Conservation (phyloP, 176 grass and related monocot genomes). For the Aegilops tauschii region DNA sequence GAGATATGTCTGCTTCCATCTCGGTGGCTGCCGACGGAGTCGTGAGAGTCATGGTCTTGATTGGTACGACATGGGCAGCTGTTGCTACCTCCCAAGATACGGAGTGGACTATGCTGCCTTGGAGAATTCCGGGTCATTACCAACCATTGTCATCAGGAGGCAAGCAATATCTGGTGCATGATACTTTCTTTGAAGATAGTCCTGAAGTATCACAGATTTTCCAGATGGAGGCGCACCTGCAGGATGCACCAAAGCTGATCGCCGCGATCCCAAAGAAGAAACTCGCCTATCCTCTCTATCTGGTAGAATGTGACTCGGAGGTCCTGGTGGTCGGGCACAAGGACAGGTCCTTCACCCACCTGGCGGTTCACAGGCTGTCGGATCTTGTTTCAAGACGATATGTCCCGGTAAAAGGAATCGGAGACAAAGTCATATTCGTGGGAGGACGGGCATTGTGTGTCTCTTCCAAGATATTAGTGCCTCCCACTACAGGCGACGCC, state of each 20-base stretch:
- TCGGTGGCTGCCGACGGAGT: not conserved
- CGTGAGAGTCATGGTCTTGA: not conserved
- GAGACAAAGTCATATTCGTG: not conserved
- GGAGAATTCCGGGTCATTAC: not conserved
- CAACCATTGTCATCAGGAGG: not conserved
- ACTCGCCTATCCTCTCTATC: not conserved
- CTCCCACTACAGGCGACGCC: conserved; percentile 1
- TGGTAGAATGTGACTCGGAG: conserved; percentile 5
- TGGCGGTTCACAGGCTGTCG: not conserved
- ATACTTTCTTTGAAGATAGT: too few species aligned
- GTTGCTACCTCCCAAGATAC: not conserved
- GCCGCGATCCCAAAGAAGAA: not conserved
- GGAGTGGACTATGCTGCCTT: not conserved
- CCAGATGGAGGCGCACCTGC: not conserved
- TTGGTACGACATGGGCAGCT: not conserved
- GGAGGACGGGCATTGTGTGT: not conserved
- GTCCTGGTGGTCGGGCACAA: conserved; percentile 1
- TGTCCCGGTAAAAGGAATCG: not conserved
- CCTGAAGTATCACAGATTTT: not conserved
- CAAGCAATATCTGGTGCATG: not conserved
- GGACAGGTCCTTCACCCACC: not conserved
- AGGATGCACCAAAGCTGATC: not conserved
- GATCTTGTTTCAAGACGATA: not conserved
- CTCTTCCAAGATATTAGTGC: not conserved
- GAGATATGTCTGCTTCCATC: not conserved